Evolutionary conservation across 148 eudicot genomes (phyloP).

Genomic region (Rheum nobile): DNA sequence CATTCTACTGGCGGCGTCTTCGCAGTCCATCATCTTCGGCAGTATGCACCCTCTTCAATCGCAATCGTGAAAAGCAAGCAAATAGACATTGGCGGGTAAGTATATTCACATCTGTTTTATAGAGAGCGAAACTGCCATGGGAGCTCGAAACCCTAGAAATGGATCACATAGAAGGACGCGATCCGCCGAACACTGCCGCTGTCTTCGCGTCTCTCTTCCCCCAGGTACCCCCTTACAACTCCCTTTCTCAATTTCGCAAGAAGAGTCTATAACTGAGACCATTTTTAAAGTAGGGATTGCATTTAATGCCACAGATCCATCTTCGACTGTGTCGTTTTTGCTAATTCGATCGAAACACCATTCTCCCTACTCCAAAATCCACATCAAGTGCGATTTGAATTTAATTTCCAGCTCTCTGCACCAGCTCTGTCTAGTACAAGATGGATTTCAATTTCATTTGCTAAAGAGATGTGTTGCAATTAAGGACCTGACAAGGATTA

Average conservation of each 20-base stretch:
- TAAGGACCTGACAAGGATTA: slow-evolving; percentile 1
- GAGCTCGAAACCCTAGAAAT: neutral
- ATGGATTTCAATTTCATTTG: neutral
- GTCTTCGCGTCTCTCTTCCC: neutral
- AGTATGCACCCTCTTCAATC: too few species aligned
- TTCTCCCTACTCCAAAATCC: neutral
- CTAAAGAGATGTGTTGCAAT: neutral
- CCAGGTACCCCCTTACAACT: neutral
- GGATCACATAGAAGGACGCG: neutral
- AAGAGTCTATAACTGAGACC: neutral
- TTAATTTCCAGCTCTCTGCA: neutral
- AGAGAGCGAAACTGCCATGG: neutral
- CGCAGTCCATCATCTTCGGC: too few species aligned
- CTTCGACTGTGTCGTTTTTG: slow-evolving; percentile 46
- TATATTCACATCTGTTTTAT: neutral
- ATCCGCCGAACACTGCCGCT: neutral
- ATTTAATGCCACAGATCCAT: slow-evolving; percentile 45
- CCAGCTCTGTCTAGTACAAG: neutral
- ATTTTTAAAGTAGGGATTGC: neutral
- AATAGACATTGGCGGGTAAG: too few species aligned
- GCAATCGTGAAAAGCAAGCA: neutral
- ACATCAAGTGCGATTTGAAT: slow-evolving; percentile 12
- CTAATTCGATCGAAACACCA: neutral
- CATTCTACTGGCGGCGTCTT: too few species aligned
- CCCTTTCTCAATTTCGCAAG: too few species aligned